Conservation (phyloP, 2,329 filamentous ascomycete species). For the Aureobasidium vineae region DNA sequence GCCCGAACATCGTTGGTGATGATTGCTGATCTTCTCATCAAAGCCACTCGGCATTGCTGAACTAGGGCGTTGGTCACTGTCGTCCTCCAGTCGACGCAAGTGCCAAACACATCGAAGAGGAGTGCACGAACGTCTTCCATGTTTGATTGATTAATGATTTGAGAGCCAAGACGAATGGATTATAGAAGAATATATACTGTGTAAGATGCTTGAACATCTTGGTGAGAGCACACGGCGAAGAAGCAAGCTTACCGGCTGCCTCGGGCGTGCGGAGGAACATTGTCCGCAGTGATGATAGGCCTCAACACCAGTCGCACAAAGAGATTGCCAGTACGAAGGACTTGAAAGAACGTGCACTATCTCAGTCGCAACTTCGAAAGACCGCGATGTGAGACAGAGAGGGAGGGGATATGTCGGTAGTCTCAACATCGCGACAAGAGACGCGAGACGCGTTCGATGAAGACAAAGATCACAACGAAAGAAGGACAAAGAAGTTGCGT, state of each 20-base stretch:
- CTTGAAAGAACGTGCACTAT: too few species aligned
- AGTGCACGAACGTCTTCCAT: conserved; percentile 55
- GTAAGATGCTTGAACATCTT: neutral
- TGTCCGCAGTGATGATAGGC: neutral
- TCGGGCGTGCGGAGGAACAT: conserved; percentile 5
- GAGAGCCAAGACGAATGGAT: neutral
- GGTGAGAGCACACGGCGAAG: neutral
- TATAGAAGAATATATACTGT: neutral
- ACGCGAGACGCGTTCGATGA: neutral
- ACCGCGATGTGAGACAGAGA: too few species aligned
- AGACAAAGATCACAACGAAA: neutral
- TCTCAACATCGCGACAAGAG: neutral
- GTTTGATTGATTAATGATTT: neutral
- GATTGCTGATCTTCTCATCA: conserved; percentile 48
- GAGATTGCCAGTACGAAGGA: too few species aligned
- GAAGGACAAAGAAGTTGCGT: neutral
- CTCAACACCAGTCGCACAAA: too few species aligned
- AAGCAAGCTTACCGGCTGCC: neutral
- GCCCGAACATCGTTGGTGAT: conserved; percentile 50
- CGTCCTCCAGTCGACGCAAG: conserved; percentile 74
- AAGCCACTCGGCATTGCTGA: conserved; percentile 48
- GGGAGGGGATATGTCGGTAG: too few species aligned
- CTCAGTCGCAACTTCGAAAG: too few species aligned
- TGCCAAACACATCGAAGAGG: conserved; percentile 76
- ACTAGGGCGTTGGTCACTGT: conserved; percentile 62